Base-by-base conservation (phyloP, 116 monocot species). In the Zostera marina region DNA sequence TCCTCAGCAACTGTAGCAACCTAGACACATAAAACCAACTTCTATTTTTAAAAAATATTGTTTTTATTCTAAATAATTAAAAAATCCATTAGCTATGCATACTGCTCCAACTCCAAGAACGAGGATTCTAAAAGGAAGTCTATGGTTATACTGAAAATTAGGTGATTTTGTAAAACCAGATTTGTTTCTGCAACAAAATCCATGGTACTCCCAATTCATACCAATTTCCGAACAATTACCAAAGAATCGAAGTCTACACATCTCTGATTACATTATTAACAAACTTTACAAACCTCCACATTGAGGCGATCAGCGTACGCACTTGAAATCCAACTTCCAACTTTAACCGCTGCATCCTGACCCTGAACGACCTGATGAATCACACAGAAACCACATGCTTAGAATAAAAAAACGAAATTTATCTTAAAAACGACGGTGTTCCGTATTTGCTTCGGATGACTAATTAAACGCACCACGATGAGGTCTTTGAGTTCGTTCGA, bases 301-400 rank as follows among this genome's bases (percentile, higher is more conserved):
- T 77, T 76, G 45, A 99, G 91, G 21, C 98, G 98, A 47, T 99
- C 98, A 0, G 66, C 67, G 54, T 86, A 99, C 10, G 91, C 80
- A 24, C 81, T 68, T 8, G 98, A 91, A 11, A 91, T 77, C 98
- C 98, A 99, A 3, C 77, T 68, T 2, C 86, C 91, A 2, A 99
- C 81, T 1, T 65, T 68, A 14, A 64, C 44, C 16, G 83, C 80
- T 0, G 81, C 91, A 48, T 70, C 70, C 10, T 74, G 44, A n/a
- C 80, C 90, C 66, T 99, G 83, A 13, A 91, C 87, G 23, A 99
- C 87, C 98, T 99, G 62, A 46, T 19, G 32, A 26, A 23, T 32
- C 32, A 2, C 32, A 32, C 32, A 32, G 32, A 32, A 32, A 32
- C 32, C 32, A 32, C 32, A 32, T 32, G n/a, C n/a, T n/a, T n/a